phyloP scores from a whole-genome alignment of 2,329 filamentous ascomycete species.

The Botrytis fabae region DNA sequence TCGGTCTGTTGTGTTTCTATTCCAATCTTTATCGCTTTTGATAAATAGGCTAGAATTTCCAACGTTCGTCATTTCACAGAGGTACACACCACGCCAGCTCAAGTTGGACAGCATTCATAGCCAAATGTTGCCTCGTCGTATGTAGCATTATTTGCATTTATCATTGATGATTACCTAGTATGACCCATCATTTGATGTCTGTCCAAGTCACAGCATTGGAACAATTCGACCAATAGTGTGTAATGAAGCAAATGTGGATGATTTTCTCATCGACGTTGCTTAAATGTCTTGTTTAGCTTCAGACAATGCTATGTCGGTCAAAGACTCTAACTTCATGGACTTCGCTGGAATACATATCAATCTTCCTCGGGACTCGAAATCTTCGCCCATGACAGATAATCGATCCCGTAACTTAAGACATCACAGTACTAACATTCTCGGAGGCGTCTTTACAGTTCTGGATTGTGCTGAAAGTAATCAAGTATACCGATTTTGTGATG shows the following conservation, averaged over 20 bases:
- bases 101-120: slow-evolving; percentile 5
- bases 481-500: no score
- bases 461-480: background rate
- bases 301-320: background rate
- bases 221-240: background rate
- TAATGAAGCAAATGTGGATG: background rate
- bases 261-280: background rate
- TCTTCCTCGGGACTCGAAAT: background rate
- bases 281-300: background rate
- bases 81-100: background rate
- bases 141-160: background rate
- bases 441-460: background rate
- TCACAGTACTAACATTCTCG: background rate
- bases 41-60: background rate
- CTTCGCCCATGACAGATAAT: background rate
- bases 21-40: background rate
- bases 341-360: background rate
- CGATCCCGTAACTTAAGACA: background rate
- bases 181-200: background rate
- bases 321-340: background rate
- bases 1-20: background rate
- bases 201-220: background rate
- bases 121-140: background rate
- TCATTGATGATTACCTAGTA: background rate
- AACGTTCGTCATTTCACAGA: background rate